Base-by-base conservation (phyloP, 352 stramenopile genomes). In the Pythium folliculosum region DNA sequence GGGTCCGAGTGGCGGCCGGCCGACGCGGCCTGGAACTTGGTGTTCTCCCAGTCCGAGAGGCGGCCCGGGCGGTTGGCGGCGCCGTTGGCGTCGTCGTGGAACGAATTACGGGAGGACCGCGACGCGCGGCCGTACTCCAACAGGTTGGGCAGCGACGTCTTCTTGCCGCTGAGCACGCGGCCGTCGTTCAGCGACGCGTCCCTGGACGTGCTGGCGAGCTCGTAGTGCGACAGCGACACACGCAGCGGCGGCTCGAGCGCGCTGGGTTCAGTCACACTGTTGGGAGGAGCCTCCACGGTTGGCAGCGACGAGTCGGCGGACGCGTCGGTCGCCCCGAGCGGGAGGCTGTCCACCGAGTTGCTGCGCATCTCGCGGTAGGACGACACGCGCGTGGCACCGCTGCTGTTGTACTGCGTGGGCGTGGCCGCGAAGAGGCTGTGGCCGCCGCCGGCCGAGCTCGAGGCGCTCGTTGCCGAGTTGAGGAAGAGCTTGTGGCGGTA, bases 1-100 rank as follows among this genome's bases (percentile, higher is more conserved):
- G 85, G 85, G 69, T 94, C 85, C 40, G 85, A 94, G 67, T 91
- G 83, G 67, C 85, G 85, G 10, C 76, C 77, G 3, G 52, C 63
- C 35, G 54, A 63, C 32, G 75, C 55, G 1, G 79, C 79, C 65
- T 88, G 78, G 69, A 76, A 81, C 55, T 82, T 77, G 45, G 83
- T 52, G 23, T 32, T 74, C 49, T 86, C 80, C 69, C 77, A 81
- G 54, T 90, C 81, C 19, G 75, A 90, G 32, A 80, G 71, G 63
- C 71, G 69, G 16, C 63, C 45, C 5, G 57, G 38, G 6, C 38
- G 51, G 32, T 43, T 44, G 16, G 53, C 44, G 5, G 44, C 49
- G 16, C 22, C 13, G 14, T 5, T 44, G 32, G 19, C 44, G 47
- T 62, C 63, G n/a, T 90, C 80, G 61, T 84, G 84, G 78, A 83